phyloP scores from a whole-genome alignment of 306 rosid species.

The Prunus campanulata region DNA sequence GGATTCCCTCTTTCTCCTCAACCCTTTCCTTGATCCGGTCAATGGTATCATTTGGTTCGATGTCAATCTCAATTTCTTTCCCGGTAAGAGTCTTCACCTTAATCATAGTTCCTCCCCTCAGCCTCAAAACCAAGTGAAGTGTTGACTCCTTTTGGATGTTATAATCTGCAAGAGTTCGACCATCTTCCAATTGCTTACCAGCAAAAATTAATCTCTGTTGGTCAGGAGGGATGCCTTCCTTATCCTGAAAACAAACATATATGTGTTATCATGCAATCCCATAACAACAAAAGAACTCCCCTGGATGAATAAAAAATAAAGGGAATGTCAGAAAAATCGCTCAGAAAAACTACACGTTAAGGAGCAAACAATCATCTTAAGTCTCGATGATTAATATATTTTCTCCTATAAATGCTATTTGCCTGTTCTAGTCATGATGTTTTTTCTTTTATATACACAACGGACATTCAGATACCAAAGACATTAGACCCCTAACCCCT shows the following conservation, averaged over 20 bases:
- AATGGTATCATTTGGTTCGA: conserved; percentile 91
- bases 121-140: conserved; percentile 91
- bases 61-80: conserved; percentile 96
- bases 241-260: conserved; percentile 52
- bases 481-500: too few relatives aligned
- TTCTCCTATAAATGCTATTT: background rate
- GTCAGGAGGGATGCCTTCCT: conserved; percentile 98
- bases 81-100: conserved; percentile 98
- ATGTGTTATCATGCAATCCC: background rate
- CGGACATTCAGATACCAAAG: too few relatives aligned
- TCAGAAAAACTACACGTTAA: background rate
- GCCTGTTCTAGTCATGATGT: background rate
- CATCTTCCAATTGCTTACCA: conserved; percentile 98
- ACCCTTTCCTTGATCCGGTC: conserved; percentile 93
- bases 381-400: background rate
- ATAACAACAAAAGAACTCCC: background rate
- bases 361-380: background rate
- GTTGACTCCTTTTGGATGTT: conserved; percentile 97
- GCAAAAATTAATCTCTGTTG: conserved; percentile 97
- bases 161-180: conserved; percentile 90
- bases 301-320: background rate
- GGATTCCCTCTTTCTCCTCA: conserved; percentile 97
- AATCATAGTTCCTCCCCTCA: conserved; percentile 98
- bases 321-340: background rate
- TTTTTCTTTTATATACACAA: background rate